Conservation (phyloP, 2,329 filamentous ascomycete species). For the Fusarium xylarioides region DNA sequence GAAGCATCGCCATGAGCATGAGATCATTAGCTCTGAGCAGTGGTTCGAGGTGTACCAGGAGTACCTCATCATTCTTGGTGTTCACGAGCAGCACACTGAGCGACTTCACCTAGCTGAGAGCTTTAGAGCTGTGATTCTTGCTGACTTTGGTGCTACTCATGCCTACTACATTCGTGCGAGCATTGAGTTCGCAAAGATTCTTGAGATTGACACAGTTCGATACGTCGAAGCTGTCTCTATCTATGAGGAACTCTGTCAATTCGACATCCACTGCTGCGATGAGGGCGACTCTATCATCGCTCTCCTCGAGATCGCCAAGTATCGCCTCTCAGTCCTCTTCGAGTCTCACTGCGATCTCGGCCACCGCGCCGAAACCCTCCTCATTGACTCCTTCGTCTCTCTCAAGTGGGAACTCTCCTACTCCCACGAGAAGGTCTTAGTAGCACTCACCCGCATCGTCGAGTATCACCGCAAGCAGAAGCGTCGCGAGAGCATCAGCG, state of each 20-base stretch:
- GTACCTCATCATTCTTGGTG: background rate
- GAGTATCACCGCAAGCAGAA: constrained; percentile 9
- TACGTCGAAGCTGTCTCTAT: constrained; percentile 1
- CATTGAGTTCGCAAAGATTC: background rate
- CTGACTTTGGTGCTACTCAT: background rate
- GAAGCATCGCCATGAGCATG: background rate
- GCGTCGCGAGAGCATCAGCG: background rate
- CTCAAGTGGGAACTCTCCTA: background rate
- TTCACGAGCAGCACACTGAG: background rate
- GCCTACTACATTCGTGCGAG: background rate
- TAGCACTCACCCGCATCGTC: background rate
- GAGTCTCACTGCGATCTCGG: background rate
- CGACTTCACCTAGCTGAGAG: background rate
- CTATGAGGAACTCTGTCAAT: background rate
- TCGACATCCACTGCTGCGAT: background rate
- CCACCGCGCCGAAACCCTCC: background rate
- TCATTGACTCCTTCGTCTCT: background rate
- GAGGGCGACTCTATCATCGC: background rate
- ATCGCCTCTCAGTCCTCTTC: background rate
- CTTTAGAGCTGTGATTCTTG: background rate
- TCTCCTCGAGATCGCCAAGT: background rate
- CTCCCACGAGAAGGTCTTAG: background rate
- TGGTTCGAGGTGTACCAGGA: constrained; percentile 2
- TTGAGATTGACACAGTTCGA: background rate
- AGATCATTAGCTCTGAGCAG: background rate